Conservation (phyloP, 495 filamentous ascomycete genomes). For the Astrothelium macrocarpum region DNA sequence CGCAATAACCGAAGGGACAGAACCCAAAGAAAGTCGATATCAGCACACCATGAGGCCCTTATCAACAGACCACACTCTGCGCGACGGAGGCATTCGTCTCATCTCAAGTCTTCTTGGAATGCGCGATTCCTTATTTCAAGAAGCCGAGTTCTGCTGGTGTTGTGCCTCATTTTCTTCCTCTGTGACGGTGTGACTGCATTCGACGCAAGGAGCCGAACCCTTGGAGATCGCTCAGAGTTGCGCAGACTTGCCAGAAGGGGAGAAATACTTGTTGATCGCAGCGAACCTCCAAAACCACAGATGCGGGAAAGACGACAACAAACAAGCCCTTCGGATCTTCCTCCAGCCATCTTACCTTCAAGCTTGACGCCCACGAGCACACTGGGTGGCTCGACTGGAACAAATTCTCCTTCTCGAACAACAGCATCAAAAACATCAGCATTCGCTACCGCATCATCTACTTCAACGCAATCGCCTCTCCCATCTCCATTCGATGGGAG, state of each 20-base stretch:
- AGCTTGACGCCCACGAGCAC: background rate
- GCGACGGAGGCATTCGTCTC: background rate
- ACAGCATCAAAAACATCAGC: background rate
- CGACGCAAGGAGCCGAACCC: background rate
- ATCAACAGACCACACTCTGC: background rate
- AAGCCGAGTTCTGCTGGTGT: background rate
- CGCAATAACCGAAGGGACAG: background rate
- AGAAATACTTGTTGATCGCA: constrained; percentile 4
- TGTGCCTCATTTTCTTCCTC: background rate
- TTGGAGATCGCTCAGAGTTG: background rate
- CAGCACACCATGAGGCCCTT: background rate
- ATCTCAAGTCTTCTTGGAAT: background rate
- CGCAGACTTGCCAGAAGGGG: constrained; percentile 4
- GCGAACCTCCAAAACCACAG: background rate
- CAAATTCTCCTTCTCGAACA: constrained; percentile 1
- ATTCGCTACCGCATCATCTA: constrained; percentile 8
- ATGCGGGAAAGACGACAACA: constrained; percentile 3
- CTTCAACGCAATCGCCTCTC: constrained; percentile 30
- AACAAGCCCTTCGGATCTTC: background rate
- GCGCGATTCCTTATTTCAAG: background rate
- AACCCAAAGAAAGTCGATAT: background rate
- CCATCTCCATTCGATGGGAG: constrained; percentile 65
- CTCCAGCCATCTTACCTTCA: background rate
- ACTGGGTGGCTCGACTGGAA: background rate
- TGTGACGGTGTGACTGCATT: background rate